These are phyloP conservation scores for Alternaria dauci DNA, from an alignment of 2,329 filamentous ascomycete species.

Conservation along the genomic window DNA sequence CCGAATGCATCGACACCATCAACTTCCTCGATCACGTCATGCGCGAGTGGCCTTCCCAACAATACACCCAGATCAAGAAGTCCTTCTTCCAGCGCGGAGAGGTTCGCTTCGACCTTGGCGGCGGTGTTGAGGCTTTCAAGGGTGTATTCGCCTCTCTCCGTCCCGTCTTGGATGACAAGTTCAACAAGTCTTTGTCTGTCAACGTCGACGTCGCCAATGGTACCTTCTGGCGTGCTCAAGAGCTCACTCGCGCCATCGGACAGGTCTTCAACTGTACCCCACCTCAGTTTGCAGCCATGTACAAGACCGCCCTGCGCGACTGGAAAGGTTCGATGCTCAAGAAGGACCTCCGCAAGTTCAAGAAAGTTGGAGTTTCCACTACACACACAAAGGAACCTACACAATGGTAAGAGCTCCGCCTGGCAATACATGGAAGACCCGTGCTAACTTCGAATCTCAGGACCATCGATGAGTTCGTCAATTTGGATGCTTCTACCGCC, in stretches of 20 bases:
- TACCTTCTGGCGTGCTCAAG: constrained; percentile 75
- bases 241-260: constrained; percentile 47
- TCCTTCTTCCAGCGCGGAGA: constrained; percentile 76
- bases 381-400: constrained; percentile 51
- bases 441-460: background rate
- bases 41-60: constrained; percentile 76
- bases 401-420: constrained; percentile 46
- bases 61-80: constrained; percentile 76
- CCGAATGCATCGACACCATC: constrained; percentile 77
- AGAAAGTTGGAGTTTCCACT: constrained; percentile 53
- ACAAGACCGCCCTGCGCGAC: constrained; percentile 32
- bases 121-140: constrained; percentile 79
- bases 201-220: constrained; percentile 94
- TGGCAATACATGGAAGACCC: background rate
- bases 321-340: constrained; percentile 39
- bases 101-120: constrained; percentile 63
- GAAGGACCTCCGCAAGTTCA: constrained; percentile 54
- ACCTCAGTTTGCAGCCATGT: constrained; percentile 25
- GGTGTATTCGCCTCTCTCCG: constrained; percentile 89
- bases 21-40: constrained; percentile 92
- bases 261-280: constrained; percentile 40
- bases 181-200: constrained; percentile 72
- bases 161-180: constrained; percentile 65
- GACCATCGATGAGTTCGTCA: constrained; percentile 60
- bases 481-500: constrained; percentile 54